Evolutionary conservation across 192 early-diverging fungal genomes (phyloP), one percentile per base, ranked within the genome.

Genomic region (Podila epicladia): DNA sequence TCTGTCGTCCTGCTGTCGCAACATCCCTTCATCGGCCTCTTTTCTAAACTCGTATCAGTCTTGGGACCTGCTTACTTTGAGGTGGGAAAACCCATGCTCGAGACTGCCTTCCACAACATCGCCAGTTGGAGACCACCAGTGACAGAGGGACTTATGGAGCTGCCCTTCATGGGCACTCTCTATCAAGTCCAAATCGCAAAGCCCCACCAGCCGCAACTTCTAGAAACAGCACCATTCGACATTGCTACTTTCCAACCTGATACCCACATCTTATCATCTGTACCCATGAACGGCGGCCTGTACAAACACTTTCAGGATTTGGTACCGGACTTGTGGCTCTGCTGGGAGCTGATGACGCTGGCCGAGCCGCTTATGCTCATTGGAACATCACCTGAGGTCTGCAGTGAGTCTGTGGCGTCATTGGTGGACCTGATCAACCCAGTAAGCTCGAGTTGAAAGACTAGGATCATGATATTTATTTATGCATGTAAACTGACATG

Each of bases 271-370:
- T 76, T 93, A 57, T 91, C 91, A 9, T 91, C 87, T 38, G 83
- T 92, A 31, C 89, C 91, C 26, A 80, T 80, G 66, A 68, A 80
- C 37, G 91, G 73, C 61, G 92, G 83, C 67, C 90, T 91, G 84
- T 95, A 92, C 61, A 90, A 86, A 69, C 93, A 87, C 87, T 98
- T 95, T 82, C 90, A 87, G 68, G 92, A 87, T 84, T 79, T 94
- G 37, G 84, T 97, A 24, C 93, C 92, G 31, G 90, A 94, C 71
- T 72, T 97, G 67, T 98, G 96, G 95, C 77, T 91, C 60, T 91
- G 93, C 64, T 99, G 97, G 96, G 97, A 99, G 85, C 85, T 98
- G 68, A 93, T 99, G 89, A 84, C 97, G 20, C 82, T 98, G 35
- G 96, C 92, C 31, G 96, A 98, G 82, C 91, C 95, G 28, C 84